Percentiles rank a stretch among this genome's conserved stretches.
Evolutionary conservation across 1,139 yeast genomes (phyloP).

Genomic region (Schizosaccharomyces versatilis): DNA sequence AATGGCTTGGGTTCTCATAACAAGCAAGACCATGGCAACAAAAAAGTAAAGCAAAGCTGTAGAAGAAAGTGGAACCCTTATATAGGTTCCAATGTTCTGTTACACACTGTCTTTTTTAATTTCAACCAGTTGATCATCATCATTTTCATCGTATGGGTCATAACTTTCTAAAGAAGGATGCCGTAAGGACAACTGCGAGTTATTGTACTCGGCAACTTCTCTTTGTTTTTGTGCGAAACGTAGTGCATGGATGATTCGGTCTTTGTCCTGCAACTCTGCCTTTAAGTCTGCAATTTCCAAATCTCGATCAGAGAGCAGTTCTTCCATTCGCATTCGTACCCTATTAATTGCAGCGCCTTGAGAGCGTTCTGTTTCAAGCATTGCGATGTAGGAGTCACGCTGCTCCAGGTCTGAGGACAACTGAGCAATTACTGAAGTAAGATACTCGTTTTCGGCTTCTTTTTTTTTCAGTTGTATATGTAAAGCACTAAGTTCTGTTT

Average conservation of each 20-base stretch:
- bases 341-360: background rate
- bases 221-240: background rate
- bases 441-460: background rate
- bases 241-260: constrained; percentile 1
- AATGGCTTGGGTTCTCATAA: too few relatives aligned
- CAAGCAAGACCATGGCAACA: too few relatives aligned
- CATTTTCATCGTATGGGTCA: too few relatives aligned
- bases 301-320: constrained; percentile 1
- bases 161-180: too few relatives aligned
- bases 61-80: too few relatives aligned
- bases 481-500: background rate
- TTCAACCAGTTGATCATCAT: too few relatives aligned
- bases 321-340: background rate
- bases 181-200: background rate
- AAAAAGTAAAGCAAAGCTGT: too few relatives aligned
- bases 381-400: background rate
- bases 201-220: constrained; percentile 3
- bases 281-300: constrained; percentile 2
- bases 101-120: too few relatives aligned
- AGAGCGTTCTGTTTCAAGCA: background rate
- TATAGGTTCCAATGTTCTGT: too few relatives aligned
- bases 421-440: background rate
- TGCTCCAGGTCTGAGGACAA: background rate
- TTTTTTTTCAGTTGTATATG: background rate
- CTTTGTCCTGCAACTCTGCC: background rate